Base-by-base conservation (phyloP, 768 basidiomycete species). In the Zangia roseola region DNA sequence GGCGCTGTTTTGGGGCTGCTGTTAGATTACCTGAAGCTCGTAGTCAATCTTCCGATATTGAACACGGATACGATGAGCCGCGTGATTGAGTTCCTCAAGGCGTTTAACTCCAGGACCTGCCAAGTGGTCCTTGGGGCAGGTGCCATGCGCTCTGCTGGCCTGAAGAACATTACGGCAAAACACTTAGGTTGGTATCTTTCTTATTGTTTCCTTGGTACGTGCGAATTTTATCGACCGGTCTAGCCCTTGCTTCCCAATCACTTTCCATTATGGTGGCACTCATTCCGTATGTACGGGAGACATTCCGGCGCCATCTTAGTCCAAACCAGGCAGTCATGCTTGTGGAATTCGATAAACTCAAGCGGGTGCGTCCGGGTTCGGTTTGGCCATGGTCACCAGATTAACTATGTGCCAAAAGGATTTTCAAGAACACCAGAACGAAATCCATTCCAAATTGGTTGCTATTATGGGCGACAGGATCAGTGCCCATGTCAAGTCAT, bases 361-460 rank as follows among this genome's bases (percentile, higher is more conserved):
- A 95, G 72, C 80, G 95, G 74, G 91, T 92, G 57, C 56, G 87
- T 72, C n/a, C 40, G 33, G 43, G 49, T 51, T 54, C 10, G 4
- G 40, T 36, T 19, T 43, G 28, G 21, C 14, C 37, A 36, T 25
- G 41, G 36, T 21, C 46, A 40, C 44, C 34, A 20, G 40, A 34
- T 43, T 50, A 36, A 60, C 19, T 19, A 31, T 19, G 19, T 10
- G 36, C 28, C 10, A 38, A 48, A 62, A 94, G 87, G 97, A 98
- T 69, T 98, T 89, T 63, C 95, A 98, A 77, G 97, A 98, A 68
- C 97, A 99, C 69, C 97, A 99, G 69, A 91, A 95, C 63, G 97
- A 98, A 74, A 98, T 99, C 45, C 95, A 98, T 68, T 82, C 91
- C 43, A 99, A 99, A 73, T 77, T 99, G 47, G 87, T 99, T 51